A percentile compares a stretch with the other conserved stretches of the same genome.
These are phyloP conservation scores for Russula dissimulans DNA, from an alignment of 768 basidiomycete species.

Conservation along the genomic window DNA sequence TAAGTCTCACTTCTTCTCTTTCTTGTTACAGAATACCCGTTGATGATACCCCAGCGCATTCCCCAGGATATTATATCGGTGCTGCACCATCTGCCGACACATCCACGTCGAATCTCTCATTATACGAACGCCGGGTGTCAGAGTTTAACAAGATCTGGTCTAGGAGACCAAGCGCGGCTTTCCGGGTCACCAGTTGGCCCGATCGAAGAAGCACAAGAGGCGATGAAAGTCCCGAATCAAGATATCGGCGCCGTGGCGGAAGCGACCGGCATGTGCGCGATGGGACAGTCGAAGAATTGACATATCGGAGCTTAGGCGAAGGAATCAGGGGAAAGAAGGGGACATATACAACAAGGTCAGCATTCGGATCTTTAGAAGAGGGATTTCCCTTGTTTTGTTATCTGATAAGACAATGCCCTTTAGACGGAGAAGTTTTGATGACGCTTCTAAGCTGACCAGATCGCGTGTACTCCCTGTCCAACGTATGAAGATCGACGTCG, in stretches of 20 bases:
- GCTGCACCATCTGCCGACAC: slow-evolving; percentile 7
- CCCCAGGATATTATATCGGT: slow-evolving; percentile 2
- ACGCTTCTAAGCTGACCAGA: slow-evolving; percentile 40
- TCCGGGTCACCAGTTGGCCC: slow-evolving; percentile 45
- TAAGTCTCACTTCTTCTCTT: slow-evolving; percentile 25
- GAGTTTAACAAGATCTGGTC: slow-evolving; percentile 37
- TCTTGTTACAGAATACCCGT: too few species aligned
- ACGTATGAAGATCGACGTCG: slow-evolving; percentile 70
- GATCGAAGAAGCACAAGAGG: slow-evolving; percentile 40
- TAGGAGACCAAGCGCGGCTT: slow-evolving; percentile 29
- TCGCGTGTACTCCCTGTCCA: slow-evolving; percentile 45
- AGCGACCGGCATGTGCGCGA: slow-evolving; percentile 2
- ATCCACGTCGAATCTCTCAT: slow-evolving; percentile 23
- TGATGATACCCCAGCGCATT: slow-evolving; percentile 3
- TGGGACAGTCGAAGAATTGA: background rate
- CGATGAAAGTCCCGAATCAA: slow-evolving; percentile 4
- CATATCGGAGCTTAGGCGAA: background rate
- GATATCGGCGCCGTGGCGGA: background rate
- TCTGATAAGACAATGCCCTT: slow-evolving; percentile 3
- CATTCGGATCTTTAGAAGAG: background rate
- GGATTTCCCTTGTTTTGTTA: background rate
- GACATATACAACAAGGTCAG: slow-evolving; percentile 1
- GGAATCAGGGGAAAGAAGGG: slow-evolving; percentile 2
- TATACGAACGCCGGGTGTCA: slow-evolving; percentile 28
- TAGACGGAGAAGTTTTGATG: slow-evolving; percentile 61